These are phyloP conservation scores for Aspergillaceae sp. DNA, from an alignment of 2,329 filamentous ascomycete genomes.

Conservation along the genomic window DNA sequence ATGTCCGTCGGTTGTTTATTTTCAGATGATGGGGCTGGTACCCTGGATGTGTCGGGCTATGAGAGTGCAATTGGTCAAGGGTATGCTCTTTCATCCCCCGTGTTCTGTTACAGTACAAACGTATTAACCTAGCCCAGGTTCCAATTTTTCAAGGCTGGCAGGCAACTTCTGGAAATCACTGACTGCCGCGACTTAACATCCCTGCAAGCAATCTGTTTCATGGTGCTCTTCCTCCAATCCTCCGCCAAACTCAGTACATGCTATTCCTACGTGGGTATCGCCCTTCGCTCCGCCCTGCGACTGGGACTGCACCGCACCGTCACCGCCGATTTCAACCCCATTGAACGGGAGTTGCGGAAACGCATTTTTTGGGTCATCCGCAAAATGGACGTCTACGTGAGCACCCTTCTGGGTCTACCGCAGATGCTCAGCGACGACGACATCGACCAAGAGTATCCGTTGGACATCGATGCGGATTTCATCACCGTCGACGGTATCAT, in stretches of 20 bases:
- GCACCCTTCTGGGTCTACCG: slow-evolving; percentile 41
- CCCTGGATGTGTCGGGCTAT: slow-evolving; percentile 40
- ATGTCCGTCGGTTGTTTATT: slow-evolving; percentile 69
- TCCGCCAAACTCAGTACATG: slow-evolving; percentile 71
- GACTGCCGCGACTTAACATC: slow-evolving; percentile 65
- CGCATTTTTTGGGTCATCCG: slow-evolving; percentile 49
- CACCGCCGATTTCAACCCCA: slow-evolving; percentile 58
- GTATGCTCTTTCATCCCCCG: slow-evolving; percentile 27
- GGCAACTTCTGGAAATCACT: slow-evolving; percentile 53
- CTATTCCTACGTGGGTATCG: slow-evolving; percentile 72
- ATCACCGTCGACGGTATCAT: slow-evolving; percentile 39
- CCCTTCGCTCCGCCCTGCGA: slow-evolving; percentile 63
- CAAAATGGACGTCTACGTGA: slow-evolving; percentile 45
- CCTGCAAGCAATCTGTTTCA: slow-evolving; percentile 67
- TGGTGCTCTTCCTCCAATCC: slow-evolving; percentile 72
- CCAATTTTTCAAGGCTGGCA: slow-evolving; percentile 64
- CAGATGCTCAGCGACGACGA: slow-evolving; percentile 43
- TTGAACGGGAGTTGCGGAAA: slow-evolving; percentile 65
- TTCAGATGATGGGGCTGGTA: slow-evolving; percentile 47
- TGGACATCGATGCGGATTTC: slow-evolving; percentile 40
- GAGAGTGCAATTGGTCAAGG: slow-evolving; percentile 47
- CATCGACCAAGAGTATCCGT: slow-evolving; percentile 42
- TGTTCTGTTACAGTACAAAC: neutral
- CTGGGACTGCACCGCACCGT: slow-evolving; percentile 71
- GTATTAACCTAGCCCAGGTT: slow-evolving; percentile 42